Percentiles rank a stretch among this genome's conserved stretches.
Conservation (phyloP, 345 rosid species). For the Garcia nutans region DNA sequence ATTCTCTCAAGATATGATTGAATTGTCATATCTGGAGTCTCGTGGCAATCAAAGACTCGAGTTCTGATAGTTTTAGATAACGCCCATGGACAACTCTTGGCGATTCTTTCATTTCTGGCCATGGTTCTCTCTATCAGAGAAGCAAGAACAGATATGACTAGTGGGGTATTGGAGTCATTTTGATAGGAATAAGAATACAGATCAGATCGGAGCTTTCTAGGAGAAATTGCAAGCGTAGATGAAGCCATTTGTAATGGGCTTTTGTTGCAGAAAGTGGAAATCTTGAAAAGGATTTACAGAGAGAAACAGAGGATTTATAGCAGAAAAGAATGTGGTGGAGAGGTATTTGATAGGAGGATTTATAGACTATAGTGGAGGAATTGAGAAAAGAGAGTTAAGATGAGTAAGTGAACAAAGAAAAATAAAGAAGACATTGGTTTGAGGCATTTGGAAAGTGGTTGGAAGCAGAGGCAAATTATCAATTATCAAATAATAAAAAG, state of each 20-base stretch:
- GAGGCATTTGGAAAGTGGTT: conserved; percentile 53
- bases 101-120: conserved; percentile 65
- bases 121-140: conserved; percentile 71
- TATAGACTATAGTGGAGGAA: background rate
- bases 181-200: conserved; percentile 65
- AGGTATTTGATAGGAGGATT: background rate
- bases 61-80: conserved; percentile 35
- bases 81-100: conserved; percentile 37
- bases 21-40: conserved; percentile 79
- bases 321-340: background rate
- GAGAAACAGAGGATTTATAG: background rate
- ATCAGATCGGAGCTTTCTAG: conserved; percentile 80
- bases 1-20: conserved; percentile 83
- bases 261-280: conserved; percentile 16
- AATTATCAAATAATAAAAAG: conserved; percentile 28
- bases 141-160: conserved; percentile 75
- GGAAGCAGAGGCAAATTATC: conserved; percentile 38
- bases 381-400: background rate
- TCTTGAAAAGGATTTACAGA: conserved; percentile 9
- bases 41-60: conserved; percentile 63
- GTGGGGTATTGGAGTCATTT: conserved; percentile 55
- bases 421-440: conserved; percentile 31
- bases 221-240: conserved; percentile 56
- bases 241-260: conserved; percentile 34
- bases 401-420: conserved; percentile 16